Base-by-base conservation (phyloP, 2,329 filamentous ascomycete genomes). In the Neoascochyta sp. region DNA sequence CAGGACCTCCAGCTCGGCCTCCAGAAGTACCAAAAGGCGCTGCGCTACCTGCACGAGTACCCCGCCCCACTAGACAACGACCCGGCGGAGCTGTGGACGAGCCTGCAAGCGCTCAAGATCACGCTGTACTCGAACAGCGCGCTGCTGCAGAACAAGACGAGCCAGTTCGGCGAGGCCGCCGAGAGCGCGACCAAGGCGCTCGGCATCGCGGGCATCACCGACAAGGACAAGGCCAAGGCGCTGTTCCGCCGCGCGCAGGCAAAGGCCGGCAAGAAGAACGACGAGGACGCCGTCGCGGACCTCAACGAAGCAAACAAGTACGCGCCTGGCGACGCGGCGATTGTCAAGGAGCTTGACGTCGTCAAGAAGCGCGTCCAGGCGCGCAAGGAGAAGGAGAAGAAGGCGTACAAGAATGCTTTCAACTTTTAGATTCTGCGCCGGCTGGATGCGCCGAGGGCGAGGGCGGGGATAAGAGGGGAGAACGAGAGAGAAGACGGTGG, bases 391-490 rank as follows among this genome's bases (percentile, higher is more conserved):
- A 94, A 89, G 77, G 86, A 95, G 72, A 93, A 89, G 76, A 86
- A 85, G 50, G 83, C 82, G 5, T 94, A 90, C 62, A 85, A 83
- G 70, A 96, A 94, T 70, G 92, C 93, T 67, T 96, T 96, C 60
- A 53, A 62, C 40, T 62, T 63, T 34, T 38, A 37, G 39, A 38
- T 13, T 32, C 13, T 18, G 20, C 18, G 10, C 18, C 10, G 18
- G n/a, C 18, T 20, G 18, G 18, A n/a, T n/a, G n/a, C n/a, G n/a
- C n/a, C n/a, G n/a, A n/a, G n/a, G n/a, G n/a, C n/a, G n/a, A n/a
- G n/a, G n/a, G n/a, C n/a, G n/a, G n/a, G n/a, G n/a, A n/a, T n/a
- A n/a, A n/a, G n/a, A n/a, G n/a, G n/a, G n/a, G n/a, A n/a, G n/a
- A n/a, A n/a, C n/a, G n/a, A n/a, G n/a, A n/a, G n/a, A n/a, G n/a